Conservation (phyloP, 169 alveolate species). For the Cryptosporidium sp. region DNA sequence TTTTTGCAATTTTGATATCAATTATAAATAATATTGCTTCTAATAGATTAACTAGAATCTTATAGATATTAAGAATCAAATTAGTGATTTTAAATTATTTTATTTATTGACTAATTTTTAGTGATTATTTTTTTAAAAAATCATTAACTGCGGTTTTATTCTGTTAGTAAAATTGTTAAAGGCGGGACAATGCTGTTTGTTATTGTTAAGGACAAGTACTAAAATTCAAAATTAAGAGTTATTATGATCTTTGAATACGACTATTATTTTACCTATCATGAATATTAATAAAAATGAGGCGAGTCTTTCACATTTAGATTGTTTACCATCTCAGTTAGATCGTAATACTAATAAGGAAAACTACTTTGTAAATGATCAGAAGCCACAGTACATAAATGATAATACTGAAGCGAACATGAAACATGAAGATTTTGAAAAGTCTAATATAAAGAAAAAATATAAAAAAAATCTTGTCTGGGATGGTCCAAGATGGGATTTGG, state of each 20-base stretch:
- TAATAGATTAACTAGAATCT: too few relatives aligned
- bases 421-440: background rate
- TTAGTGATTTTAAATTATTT: too few relatives aligned
- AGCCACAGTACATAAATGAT: slow-evolving; percentile 3
- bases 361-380: background rate
- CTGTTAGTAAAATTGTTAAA: background rate
- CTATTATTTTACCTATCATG: background rate
- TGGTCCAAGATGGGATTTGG: slow-evolving; percentile 75
- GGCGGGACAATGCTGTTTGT: background rate
- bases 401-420: background rate
- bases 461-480: slow-evolving; percentile 68
- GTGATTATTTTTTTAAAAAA: too few relatives aligned
- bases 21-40: background rate
- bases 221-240: background rate
- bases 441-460: slow-evolving; percentile 56
- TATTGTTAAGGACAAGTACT: background rate
- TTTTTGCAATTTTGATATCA: too few relatives aligned
- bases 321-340: background rate
- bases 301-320: slow-evolving; percentile 6
- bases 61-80: background rate
- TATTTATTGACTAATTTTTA: background rate
- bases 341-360: background rate
- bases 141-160: background rate
- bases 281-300: slow-evolving; percentile 7
- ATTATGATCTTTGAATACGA: slow-evolving; percentile 2